Evolutionary conservation across 106 monocot species (phyloP), one percentile per base, ranked within the genome.

Genomic region (Dendrobium nobile): DNA sequence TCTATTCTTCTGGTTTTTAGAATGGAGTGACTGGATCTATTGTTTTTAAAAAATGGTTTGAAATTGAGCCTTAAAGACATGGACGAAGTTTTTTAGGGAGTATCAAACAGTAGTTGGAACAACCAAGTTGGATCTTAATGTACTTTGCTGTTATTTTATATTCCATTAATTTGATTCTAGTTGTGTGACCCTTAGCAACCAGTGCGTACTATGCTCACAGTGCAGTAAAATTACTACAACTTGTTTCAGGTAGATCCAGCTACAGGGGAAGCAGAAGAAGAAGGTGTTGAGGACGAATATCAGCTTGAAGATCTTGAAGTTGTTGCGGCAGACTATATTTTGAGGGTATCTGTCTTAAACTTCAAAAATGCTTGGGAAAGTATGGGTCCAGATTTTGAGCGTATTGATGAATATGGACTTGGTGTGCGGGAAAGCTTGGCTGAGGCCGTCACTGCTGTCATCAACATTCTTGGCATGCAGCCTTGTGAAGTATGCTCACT

Each of bases 301-400:
- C 95, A 99, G 78, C 88, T 99, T 4, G 95, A 99, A 86, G 99
- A 99, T 79, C 79, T 99, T 76, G 99, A 99, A 78, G 80, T 99
- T 28, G 72, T 85, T 54, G 85, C 91, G 27, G 91, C 93, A 67
- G 99, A 99, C 70, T 99, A 99, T 59, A 95, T 99, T 88, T 68
- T 86, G 59, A 91, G 89, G 77, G 89, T 91, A 16, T 83, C 83
- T 31, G 91, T 95, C 33, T 88, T 91, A 67, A 99, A 99, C 82
- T 99, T 99, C 95, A 91, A 80, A 68, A 95, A 95, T 85, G 95
- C 95, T 48, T 99, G 99, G 99, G 99, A 99, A 64, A 90, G 80
- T 40, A 86, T 95, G 92, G 93, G 84, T 22, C 72, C 86, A 31
- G 95, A 91, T n/a, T 86, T 45, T 67, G 99, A 99, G 81, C 86